Base-by-base conservation (phyloP, 306 rosid genomes). In the cucumber (Cucumis sativus) region DNA sequence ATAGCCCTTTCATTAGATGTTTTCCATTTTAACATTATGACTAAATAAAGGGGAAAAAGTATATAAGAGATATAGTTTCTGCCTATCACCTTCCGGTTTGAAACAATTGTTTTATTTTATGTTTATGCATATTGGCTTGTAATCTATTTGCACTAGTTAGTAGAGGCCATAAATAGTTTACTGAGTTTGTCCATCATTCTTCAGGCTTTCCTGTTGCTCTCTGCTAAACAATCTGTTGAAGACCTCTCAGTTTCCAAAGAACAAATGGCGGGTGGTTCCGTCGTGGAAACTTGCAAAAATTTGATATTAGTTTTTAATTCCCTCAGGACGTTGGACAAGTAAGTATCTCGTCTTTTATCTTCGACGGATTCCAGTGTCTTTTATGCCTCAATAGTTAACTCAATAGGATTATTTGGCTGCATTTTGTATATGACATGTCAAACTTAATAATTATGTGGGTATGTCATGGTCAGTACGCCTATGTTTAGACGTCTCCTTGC, bases 171-270 rank as follows among this genome's bases (percentile, higher is more conserved):
- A 8, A 65, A 16, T 18, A 16, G 77, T 73, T 72, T 74, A 10
- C 30, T 56, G 51, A 54, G 62, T 58, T 51, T 56, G 65, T 11
- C 40, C 39, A 72, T 12, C 35, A n/a, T 51, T 21, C 82, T 79
- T 86, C 88, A 93, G 98, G 96, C 97, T 81, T 86, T 84, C 51
- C 60, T 91, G 86, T 86, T 80, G 23, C 79, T 88, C 49, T 80
- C 85, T 43, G 55, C 82, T 56, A 49, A 87, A 79, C 79, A 82
- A 66, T 72, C 57, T 35, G 79, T 60, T 63, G 84, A 76, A 64
- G 79, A 52, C 76, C 40, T 70, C 57, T 30, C 80, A 61, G 64
- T 76, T 80, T 81, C 79, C 77, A 78, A 67, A 60, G 79, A 79
- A 78, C 79, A 84, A 51, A 82, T 82, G 58, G 67, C 70, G 10